Percentiles rank a stretch among this genome's conserved stretches.
These are phyloP conservation scores for Monoraphidium neglectum DNA, from an alignment of 139 green algal species.

Conservation along the genomic window DNA sequence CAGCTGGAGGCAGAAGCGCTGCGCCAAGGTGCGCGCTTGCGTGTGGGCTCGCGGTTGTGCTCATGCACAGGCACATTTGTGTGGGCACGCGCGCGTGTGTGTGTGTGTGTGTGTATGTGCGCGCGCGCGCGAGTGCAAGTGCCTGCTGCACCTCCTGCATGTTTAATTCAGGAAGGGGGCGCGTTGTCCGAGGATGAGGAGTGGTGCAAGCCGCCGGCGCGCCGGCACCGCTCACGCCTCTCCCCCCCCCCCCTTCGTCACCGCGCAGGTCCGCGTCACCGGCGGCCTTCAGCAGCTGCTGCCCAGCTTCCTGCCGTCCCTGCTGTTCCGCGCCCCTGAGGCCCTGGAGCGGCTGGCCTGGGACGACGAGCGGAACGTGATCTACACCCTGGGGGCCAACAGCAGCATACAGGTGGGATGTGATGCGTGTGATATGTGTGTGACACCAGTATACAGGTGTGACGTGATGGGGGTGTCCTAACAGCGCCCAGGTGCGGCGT, in stretches of 20 bases:
- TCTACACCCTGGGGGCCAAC: slow-evolving; percentile 80
- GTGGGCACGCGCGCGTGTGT: slow-evolving; percentile 9
- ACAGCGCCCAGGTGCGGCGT: no score
- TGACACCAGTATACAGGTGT: no score
- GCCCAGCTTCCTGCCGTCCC: slow-evolving; percentile 66
- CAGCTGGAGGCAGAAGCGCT: slow-evolving; percentile 74
- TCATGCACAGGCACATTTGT: background rate
- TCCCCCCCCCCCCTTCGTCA: background rate
- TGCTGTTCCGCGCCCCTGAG: slow-evolving; percentile 47
- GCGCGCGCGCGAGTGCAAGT: no score
- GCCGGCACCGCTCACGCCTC: background rate
- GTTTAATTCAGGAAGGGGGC: slow-evolving; percentile 7
- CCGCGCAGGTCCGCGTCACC: slow-evolving; percentile 48
- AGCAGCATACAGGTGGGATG: slow-evolving; percentile 60
- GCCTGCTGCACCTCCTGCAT: background rate
- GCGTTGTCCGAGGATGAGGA: background rate
- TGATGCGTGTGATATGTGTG: background rate
- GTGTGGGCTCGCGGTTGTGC: no score
- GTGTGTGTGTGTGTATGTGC: slow-evolving; percentile 29
- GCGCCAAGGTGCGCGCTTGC: slow-evolving; percentile 69
- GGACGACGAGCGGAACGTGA: slow-evolving; percentile 79
- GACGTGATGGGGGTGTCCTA: no score
- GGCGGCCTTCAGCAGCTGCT: slow-evolving; percentile 63
- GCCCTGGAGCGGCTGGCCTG: slow-evolving; percentile 76
- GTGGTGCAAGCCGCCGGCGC: background rate